A percentile compares a stretch with the other conserved stretches of the same genome.
Conservation (phyloP, 202 grass and related monocot genomes). For the Eragrostis tef region DNA sequence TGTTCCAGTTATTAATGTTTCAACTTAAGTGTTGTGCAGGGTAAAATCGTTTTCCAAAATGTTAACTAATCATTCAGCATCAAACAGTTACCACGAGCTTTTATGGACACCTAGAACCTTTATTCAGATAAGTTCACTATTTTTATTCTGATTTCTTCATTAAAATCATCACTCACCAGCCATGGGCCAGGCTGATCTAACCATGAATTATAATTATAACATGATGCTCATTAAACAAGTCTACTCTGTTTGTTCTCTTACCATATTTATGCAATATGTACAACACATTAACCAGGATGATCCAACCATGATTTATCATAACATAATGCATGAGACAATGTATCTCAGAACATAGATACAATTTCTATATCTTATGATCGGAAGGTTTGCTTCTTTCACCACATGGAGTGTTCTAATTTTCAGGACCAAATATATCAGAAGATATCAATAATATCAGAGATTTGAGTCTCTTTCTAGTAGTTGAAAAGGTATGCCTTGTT, state of each 20-base stretch:
- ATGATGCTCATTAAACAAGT: neutral
- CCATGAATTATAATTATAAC: neutral
- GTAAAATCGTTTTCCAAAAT: too few relatives aligned
- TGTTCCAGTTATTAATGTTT: neutral
- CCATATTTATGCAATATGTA: neutral
- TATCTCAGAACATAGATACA: constrained; percentile 4
- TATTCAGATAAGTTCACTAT: too few relatives aligned
- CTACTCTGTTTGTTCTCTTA: neutral
- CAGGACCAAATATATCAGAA: neutral
- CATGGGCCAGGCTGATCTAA: neutral
- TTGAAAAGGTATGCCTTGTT: neutral
- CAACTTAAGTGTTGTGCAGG: neutral
- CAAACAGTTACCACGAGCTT: too few relatives aligned
- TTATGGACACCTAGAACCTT: too few relatives aligned
- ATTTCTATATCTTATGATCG: neutral
- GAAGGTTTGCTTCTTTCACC: neutral
- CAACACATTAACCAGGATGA: neutral
- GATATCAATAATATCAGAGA: neutral
- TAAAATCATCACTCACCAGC: too few relatives aligned
- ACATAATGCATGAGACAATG: neutral
- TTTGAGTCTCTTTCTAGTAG: neutral
- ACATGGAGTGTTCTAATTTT: constrained; percentile 1
- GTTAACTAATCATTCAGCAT: too few relatives aligned
- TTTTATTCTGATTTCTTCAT: too few relatives aligned
- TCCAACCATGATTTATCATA: neutral